Base-by-base conservation (phyloP, 805 yeast species). In the Nematodospora valgi region DNA sequence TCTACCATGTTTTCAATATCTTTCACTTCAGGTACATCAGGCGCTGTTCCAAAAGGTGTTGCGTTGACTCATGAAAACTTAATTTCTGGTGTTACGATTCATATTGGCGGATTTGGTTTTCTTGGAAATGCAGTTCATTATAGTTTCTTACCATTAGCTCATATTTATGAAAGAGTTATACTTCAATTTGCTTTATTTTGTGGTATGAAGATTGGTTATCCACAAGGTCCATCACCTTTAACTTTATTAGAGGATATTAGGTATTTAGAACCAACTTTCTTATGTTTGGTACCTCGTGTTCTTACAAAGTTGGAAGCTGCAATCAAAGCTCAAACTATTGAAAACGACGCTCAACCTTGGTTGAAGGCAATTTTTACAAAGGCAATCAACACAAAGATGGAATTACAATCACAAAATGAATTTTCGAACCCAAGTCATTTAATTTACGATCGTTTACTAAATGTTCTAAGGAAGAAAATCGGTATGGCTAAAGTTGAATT, bases 41-140 rank as follows among this genome's bases (percentile, higher is more conserved):
- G 91, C 39, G 73, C 80, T 30, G 48, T 58, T 34, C 86, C 91
- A 41, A 84, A 84, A 64, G 89, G 91, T 48, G 89, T 78, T n/a
- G 73, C 70, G 24, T 47, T 69, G 32, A 63, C 74, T 7, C 86
- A 81, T 34, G 58, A 59, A 6, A 72, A 69, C 50, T 64, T 74
- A 6, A 61, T 72, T 10, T 70, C 82, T 2, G 67, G 72, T 2
- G 57, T 70, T 32, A 51, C 69, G 0, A 58, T 70, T 30, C 52
- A 68, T 6, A 53, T 59, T 13, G 21, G 30, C 4, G 44, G 12
- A 68, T 30, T 38, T 29, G 29, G 38, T 19, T 13, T 29, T 27
- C 24, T 22, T 21, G 21, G 34, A 35, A 48, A 64, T 68, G 26
- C 41, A 19, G 9, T 23, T 29, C 35, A 37, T 37, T 32, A 63